Evolutionary conservation across 192 early-diverging fungal genomes (phyloP).

Genomic region (Backusella sp.): DNA sequence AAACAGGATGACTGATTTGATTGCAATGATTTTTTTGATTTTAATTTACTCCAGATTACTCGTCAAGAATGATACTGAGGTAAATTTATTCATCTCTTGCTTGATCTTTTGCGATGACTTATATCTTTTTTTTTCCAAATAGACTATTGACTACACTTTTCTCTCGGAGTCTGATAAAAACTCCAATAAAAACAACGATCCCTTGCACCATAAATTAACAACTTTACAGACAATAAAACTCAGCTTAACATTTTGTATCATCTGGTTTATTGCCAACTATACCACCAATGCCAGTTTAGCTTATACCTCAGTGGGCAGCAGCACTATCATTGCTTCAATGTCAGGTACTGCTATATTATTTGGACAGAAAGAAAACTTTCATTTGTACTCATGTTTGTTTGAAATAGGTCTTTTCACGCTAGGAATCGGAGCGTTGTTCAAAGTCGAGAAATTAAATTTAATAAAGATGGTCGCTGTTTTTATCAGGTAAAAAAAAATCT

Average conservation of each 20-base stretch:
- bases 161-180: neutral
- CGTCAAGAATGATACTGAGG: constrained; percentile 1
- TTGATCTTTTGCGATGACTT: neutral
- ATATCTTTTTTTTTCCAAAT: neutral
- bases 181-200: neutral
- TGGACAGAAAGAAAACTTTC: neutral
- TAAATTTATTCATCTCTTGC: neutral
- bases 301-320: constrained; percentile 72
- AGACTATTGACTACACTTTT: neutral
- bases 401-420: constrained; percentile 66
- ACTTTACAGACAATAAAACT: constrained; percentile 52
- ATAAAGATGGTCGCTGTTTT: constrained; percentile 59
- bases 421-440: constrained; percentile 56
- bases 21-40: neutral
- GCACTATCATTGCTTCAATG: constrained; percentile 72
- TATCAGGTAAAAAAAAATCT: constrained; percentile 38
- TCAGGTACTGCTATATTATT: constrained; percentile 42
- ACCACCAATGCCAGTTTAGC: constrained; percentile 70
- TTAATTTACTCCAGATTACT: neutral
- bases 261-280: constrained; percentile 81
- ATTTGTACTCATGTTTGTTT: neutral
- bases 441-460: constrained; percentile 58
- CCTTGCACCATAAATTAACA: constrained; percentile 16
- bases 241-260: constrained; percentile 65
- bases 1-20: neutral